Percentiles rank a stretch among this genome's conserved stretches.
phyloP scores from a whole-genome alignment of 306 rosid species.

The Medicago arabica region DNA sequence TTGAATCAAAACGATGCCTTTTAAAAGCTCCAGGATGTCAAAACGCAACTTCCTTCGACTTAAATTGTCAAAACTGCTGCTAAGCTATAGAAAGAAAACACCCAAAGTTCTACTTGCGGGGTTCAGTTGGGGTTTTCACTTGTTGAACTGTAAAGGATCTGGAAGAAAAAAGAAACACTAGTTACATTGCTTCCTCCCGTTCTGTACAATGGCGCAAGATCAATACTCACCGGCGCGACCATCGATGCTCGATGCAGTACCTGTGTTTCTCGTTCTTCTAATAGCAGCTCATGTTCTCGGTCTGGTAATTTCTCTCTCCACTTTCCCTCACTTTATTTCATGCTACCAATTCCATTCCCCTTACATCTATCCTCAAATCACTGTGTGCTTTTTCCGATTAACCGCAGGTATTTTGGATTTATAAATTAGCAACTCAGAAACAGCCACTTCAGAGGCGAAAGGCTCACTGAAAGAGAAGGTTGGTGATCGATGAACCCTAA shows the following conservation, averaged over 20 bases:
- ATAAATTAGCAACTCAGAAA: conserved; percentile 50
- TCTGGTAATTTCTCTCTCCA: conserved; percentile 49
- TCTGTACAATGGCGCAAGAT: conserved; percentile 58
- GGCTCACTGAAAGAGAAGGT: conserved; percentile 65
- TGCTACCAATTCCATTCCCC: background rate
- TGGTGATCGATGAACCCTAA: conserved; percentile 50
- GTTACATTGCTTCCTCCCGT: background rate
- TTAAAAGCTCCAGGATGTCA: too few species aligned
- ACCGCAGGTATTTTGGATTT: conserved; percentile 72
- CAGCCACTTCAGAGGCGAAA: conserved; percentile 50
- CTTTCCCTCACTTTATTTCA: background rate
- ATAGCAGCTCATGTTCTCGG: conserved; percentile 83
- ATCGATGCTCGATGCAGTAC: conserved; percentile 63
- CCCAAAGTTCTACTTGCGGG: background rate
- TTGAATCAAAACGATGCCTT: too few species aligned
- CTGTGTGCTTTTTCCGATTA: background rate
- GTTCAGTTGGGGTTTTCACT: background rate
- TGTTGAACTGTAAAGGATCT: background rate
- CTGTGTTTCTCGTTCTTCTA: conserved; percentile 63
- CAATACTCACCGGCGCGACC: conserved; percentile 52
- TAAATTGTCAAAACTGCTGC: too few species aligned
- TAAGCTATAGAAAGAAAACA: too few species aligned
- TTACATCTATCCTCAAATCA: conserved; percentile 10
- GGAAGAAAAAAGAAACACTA: conserved; percentile 7
- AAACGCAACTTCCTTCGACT: too few species aligned